Conservation (phyloP, 768 basidiomycete genomes). For the Botryobasidium botryosum region DNA sequence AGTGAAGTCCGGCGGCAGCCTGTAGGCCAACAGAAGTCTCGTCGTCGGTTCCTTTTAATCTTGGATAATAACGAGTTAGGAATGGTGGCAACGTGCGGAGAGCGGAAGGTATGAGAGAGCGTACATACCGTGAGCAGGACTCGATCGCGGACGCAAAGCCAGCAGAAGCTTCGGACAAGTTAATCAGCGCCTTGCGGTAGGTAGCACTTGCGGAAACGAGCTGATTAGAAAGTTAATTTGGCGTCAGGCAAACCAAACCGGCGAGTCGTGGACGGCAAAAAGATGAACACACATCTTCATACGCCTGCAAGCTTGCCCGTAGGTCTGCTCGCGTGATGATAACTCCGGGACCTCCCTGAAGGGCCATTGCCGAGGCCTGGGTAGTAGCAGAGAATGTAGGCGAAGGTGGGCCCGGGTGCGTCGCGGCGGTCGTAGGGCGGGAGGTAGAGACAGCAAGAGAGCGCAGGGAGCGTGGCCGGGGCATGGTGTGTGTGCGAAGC, state of each 20-base stretch:
- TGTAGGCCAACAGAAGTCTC: slow-evolving; percentile 69
- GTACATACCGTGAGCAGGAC: slow-evolving; percentile 56
- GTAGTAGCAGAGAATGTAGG: slow-evolving; percentile 75
- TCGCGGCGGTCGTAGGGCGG: no score
- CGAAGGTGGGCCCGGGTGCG: slow-evolving; percentile 40
- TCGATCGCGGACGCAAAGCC: slow-evolving; percentile 77
- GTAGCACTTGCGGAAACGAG: slow-evolving; percentile 57
- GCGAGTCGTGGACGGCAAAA: slow-evolving; percentile 1
- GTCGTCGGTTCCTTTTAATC: slow-evolving; percentile 63
- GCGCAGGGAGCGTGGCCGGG: no score
- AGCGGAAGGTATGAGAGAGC: not conserved
- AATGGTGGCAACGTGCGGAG: not conserved
- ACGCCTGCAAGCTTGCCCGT: slow-evolving; percentile 59
- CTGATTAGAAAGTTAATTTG: slow-evolving; percentile 22
- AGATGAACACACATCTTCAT: slow-evolving; percentile 50
- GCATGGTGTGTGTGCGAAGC: no score
- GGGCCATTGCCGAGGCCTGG: slow-evolving; percentile 33
- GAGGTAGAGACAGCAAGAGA: no score
- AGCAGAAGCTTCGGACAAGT: slow-evolving; percentile 70
- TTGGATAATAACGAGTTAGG: slow-evolving; percentile 17
- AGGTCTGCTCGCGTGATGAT: slow-evolving; percentile 69
- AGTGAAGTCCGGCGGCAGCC: slow-evolving; percentile 76
- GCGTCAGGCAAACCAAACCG: not conserved
- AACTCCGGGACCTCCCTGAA: slow-evolving; percentile 27
- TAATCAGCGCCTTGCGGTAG: slow-evolving; percentile 66